Conservation (phyloP, 1,284 basidiomycete genomes). For the Cutaneotrichosporon spelunceum region DNA sequence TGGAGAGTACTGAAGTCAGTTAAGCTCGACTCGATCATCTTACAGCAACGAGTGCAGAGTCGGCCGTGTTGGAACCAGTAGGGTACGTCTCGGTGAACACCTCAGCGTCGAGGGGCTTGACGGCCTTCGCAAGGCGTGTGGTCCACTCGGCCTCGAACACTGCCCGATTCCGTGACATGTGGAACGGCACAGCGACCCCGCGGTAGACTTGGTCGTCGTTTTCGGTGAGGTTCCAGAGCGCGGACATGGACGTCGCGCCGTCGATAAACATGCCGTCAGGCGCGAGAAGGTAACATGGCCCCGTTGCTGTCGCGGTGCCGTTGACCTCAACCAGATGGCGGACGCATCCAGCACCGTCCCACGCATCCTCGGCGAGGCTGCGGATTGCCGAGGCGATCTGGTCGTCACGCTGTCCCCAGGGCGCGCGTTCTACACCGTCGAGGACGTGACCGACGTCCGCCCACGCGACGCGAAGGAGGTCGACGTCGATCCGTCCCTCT, state of each 20-base stretch:
- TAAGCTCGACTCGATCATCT: too few species aligned
- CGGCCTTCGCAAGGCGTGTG: constrained; percentile 15
- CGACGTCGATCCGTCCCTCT: constrained; percentile 23
- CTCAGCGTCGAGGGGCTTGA: constrained; percentile 33
- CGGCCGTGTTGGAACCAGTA: constrained; percentile 5
- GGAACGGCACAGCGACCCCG: constrained; percentile 34
- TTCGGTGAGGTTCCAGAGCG: constrained; percentile 9
- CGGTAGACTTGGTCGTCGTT: constrained; percentile 29
- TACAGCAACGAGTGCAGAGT: constrained; percentile 30
- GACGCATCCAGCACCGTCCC: constrained; percentile 36
- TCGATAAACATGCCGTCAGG: constrained; percentile 9
- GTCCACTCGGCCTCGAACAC: constrained; percentile 33
- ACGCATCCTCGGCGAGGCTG: constrained; percentile 26
- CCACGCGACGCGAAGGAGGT: constrained; percentile 42
- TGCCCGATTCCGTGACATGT: constrained; percentile 19
- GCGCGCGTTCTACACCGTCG: constrained; percentile 25
- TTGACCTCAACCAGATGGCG: constrained; percentile 25
- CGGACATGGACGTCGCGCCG: constrained; percentile 14
- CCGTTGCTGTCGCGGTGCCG: constrained; percentile 13
- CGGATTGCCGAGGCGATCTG: constrained; percentile 13
- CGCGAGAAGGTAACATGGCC: constrained; percentile 34
- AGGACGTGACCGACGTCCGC: constrained; percentile 45
- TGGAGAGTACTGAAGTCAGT: constrained; percentile 8
- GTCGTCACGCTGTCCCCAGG: constrained; percentile 17
- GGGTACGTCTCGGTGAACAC: constrained; percentile 39